Evolutionary conservation across 2,329 filamentous ascomycete genomes (phyloP), one percentile per base, ranked within the genome.

Genomic region (Botryotinia calthae): DNA sequence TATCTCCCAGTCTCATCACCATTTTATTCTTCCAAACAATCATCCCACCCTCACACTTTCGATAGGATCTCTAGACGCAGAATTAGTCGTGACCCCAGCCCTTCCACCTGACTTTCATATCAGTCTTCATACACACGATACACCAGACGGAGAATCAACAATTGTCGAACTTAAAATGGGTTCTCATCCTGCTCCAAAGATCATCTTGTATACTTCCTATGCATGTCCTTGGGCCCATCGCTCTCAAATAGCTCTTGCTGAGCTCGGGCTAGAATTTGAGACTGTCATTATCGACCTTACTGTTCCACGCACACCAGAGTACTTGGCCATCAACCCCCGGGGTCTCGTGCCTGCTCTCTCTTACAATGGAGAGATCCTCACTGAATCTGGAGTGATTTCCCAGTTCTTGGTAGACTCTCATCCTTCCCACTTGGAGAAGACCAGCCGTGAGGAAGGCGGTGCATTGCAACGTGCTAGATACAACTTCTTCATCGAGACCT

Each of bases 271-370:
- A 44, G 84, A 87, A 0, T 93, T 88, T 78, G 89, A 93, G 73
- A 90, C 93, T 76, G 89, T 92, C 74, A 88, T 89, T 73, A 92
- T 97, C 77, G 91, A 95, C 80, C 85, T 96, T 64, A 82, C 83
- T 76, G 86, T 82, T 16, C 93, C 93, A 0, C 89, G 93, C 16
- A 89, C 91, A 42, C 84, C 87, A 54, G 93, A 90, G 85, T 96
- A 95, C 80, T 87, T 96, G 14, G 84, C 90, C 69, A 83, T 96
- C 80, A 95, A 95, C 83, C 92, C 93, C 76, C 89, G 92, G 72
- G 93, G 93, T 22, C 87, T 94, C 4, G 92, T 96, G 7, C 93
- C 93, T 0, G 84, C 89, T 0, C 83, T 96, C 72, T 86, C 87
- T 37, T 91, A 91, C 84, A 86, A 89, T 75, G 86, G 85, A 74